Base-by-base conservation (phyloP, 768 basidiomycete species). In the Mycena chlorophos region DNA sequence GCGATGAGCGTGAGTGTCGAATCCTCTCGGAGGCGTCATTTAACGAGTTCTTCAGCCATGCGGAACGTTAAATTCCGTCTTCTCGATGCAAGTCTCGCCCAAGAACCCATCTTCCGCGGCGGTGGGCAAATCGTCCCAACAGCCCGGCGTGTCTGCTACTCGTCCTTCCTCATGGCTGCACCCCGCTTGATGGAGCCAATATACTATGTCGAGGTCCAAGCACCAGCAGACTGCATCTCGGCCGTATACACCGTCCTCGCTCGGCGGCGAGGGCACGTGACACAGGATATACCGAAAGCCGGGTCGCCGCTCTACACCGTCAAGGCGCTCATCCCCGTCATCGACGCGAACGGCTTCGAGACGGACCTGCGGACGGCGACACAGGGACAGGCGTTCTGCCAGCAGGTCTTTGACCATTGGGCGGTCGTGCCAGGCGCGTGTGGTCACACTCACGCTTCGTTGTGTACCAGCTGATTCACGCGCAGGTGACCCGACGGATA, bases 151-250 rank as follows among this genome's bases (percentile, higher is more conserved):
- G 97, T 98, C 54, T 99, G 97, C 74, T 99, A 99, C 67, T 98
- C 97, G 27, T 97, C 94, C 10, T 98, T 98, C 83, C 76, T 99
- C 57, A 96, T 98, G 89, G 94, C 96, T 16, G 91, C 94, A 3
- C 96, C 96, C 3, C 85, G 94, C 55, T 73, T 97, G 56, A 94
- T 96, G 86, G 96, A 99, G 71, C 97, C 97, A 3, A 87, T 98
- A 58, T 98, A 96, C 79, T 98, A 93, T 68, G 96, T 98, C 51
- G 97, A 99, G 72, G 95, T 99, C n/a, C 96, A 98, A 72, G 92
- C 96, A 5, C 97, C 97, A 6, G 94, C 95, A 17, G 97, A 99
- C 69, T 98, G 97, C 68, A 95, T 99, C 60, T 97, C 97, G 20
- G 94, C 95, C 12, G 95, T 99, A 30, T 98, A 98, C 71, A 97